Percentiles rank a stretch among this genome's conserved stretches.
Evolutionary conservation across 768 basidiomycete genomes (phyloP).

Genomic region (Pleurotus ostreatus): DNA sequence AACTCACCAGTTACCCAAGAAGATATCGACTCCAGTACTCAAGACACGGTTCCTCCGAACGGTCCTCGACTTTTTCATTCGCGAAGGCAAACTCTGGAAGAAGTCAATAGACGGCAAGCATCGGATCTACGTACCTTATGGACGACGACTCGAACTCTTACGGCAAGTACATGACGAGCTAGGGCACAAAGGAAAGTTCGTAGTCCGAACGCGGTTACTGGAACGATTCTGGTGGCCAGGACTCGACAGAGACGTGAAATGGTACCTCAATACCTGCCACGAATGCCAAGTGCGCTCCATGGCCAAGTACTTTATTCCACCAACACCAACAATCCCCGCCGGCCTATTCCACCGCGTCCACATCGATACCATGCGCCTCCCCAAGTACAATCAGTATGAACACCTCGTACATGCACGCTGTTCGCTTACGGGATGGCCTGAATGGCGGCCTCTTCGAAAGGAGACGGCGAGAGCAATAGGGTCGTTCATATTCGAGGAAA

Average conservation of each 20-base stretch:
- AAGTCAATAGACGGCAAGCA: conserved; percentile 15
- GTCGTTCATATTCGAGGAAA: too few relatives aligned
- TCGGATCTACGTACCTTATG: conserved; percentile 17
- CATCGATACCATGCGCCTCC: conserved; percentile 38
- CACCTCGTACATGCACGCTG: conserved; percentile 34
- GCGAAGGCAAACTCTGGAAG: conserved; percentile 15
- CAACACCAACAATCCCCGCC: conserved; percentile 15
- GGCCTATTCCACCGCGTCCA: conserved; percentile 24
- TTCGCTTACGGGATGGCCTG: conserved; percentile 27
- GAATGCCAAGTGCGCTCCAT: conserved; percentile 19
- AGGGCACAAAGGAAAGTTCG: conserved; percentile 22
- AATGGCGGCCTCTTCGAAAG: conserved; percentile 20
- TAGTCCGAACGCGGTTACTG: conserved; percentile 11
- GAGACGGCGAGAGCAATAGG: conserved; percentile 24
- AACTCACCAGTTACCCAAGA: too few relatives aligned
- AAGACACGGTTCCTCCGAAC: too few relatives aligned
- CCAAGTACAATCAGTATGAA: conserved; percentile 22
- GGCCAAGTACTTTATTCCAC: conserved; percentile 17
- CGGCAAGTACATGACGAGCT: conserved; percentile 18
- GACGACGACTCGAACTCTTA: conserved; percentile 14
- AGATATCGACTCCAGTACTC: too few relatives aligned
- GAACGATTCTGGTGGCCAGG: conserved; percentile 29
- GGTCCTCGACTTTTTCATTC: neutral
- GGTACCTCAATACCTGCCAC: conserved; percentile 23
- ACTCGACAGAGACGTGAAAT: conserved; percentile 18